phyloP scores from a whole-genome alignment of 148 eudicot genomes.

The Gaultheria prostrata region DNA sequence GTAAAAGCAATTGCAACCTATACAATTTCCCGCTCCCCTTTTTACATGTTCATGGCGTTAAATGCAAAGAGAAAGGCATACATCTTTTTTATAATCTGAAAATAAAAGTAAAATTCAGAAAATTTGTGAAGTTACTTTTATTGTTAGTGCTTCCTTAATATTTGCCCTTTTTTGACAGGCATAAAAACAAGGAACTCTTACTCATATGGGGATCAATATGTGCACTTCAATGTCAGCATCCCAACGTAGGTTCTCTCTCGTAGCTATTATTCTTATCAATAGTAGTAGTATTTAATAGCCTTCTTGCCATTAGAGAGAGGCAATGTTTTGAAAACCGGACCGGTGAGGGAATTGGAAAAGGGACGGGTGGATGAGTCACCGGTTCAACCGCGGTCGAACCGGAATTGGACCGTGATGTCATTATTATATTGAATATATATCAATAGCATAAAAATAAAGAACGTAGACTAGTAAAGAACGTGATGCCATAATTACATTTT shows the following conservation, averaged over 20 bases:
- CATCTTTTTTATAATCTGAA: neutral
- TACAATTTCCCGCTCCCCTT: neutral
- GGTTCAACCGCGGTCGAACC: too few relatives aligned
- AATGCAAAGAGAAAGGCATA: neutral
- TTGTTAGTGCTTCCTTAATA: neutral
- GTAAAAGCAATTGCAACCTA: slow-evolving; percentile 34
- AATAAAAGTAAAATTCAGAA: neutral
- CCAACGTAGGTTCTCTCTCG: slow-evolving; percentile 59
- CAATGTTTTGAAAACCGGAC: too few relatives aligned
- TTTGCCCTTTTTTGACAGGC: slow-evolving; percentile 40
- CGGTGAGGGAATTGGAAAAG: too few relatives aligned
- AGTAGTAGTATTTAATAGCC: too few relatives aligned
- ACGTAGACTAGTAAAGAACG: too few relatives aligned
- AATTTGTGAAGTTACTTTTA: neutral
- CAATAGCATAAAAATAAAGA: too few relatives aligned
- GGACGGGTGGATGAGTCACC: too few relatives aligned
- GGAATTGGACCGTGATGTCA: too few relatives aligned
- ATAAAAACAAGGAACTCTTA: slow-evolving; percentile 71
- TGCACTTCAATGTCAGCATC: slow-evolving; percentile 90
- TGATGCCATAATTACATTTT: too few relatives aligned
- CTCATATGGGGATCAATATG: slow-evolving; percentile 81
- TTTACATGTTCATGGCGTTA: neutral
- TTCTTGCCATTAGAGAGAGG: neutral
- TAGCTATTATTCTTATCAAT: neutral
- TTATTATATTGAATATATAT: too few relatives aligned